A percentile compares a stretch with the other conserved stretches of the same genome.
phyloP scores from a whole-genome alignment of 75 land plant genomes.

The Larix kaempferi region DNA sequence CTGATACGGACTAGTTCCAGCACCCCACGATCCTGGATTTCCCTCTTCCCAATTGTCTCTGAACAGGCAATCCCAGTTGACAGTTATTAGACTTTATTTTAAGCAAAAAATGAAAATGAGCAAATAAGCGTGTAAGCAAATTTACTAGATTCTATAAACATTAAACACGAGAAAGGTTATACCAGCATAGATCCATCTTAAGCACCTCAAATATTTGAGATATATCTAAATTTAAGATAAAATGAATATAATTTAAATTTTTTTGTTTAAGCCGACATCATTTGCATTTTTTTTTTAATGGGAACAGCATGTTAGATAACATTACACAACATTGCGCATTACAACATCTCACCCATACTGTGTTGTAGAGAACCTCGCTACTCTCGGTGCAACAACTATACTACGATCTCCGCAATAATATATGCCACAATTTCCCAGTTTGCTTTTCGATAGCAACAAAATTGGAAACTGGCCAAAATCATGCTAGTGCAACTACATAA shows the following conservation, averaged over 20 bases:
- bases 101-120: no score
- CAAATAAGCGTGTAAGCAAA: slow-evolving; percentile 10
- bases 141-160: no score
- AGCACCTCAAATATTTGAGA: no score
- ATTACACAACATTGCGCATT: no score
- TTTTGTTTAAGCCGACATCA: not conserved
- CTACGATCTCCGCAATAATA: no score
- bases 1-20: slow-evolving; percentile 72
- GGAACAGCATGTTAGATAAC: no score
- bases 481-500: not conserved
- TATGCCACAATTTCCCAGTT: slow-evolving; percentile 3
- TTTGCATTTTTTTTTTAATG: not conserved
- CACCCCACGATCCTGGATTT: slow-evolving; percentile 79
- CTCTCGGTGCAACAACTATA: slow-evolving; percentile 27
- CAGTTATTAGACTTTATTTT: not conserved
- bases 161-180: no score
- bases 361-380: slow-evolving; percentile 7
- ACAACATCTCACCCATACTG: no score
- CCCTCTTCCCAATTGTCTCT: slow-evolving; percentile 94
- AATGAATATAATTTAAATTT: no score
- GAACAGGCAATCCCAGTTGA: not conserved
- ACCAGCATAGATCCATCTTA: no score
- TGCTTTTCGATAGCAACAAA: not conserved
- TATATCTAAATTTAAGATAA: no score
- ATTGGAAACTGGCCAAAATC: not conserved